Percentiles rank a stretch among this genome's conserved stretches.
Evolutionary conservation across 2,329 filamentous ascomycete genomes (phyloP).

Genomic region (Raffaelea deltoideospora): DNA sequence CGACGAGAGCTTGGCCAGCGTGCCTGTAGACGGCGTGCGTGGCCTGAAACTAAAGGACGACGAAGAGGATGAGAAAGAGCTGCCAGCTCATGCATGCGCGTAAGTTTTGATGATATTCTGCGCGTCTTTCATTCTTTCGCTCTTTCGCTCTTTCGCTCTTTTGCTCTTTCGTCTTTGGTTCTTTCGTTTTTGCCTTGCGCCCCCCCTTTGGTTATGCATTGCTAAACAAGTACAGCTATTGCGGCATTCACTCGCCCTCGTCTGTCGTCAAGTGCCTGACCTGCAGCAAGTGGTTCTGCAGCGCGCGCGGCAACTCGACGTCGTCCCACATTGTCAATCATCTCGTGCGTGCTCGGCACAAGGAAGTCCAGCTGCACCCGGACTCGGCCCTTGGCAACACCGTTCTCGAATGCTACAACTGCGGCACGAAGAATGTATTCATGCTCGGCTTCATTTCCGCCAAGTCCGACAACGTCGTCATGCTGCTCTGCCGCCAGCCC

Average conservation of each 20-base stretch:
- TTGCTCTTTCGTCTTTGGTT: too few species aligned
- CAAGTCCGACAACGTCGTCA: constrained; percentile 96
- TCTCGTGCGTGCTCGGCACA: constrained; percentile 89
- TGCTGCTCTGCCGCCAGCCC: constrained; percentile 88
- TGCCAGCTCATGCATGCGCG: constrained; percentile 91
- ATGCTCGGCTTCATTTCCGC: constrained; percentile 94
- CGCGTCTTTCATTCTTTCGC: neutral
- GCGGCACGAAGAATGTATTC: constrained; percentile 98
- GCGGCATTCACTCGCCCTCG: constrained; percentile 89
- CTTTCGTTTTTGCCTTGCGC: neutral
- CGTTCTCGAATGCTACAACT: constrained; percentile 96
- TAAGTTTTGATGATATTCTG: constrained; percentile 39
- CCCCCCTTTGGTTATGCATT: constrained; percentile 14
- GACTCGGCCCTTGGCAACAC: constrained; percentile 88
- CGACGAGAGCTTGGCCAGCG: constrained; percentile 59
- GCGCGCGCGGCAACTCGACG: constrained; percentile 86
- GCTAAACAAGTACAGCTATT: constrained; percentile 71
- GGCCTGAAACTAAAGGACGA: constrained; percentile 40
- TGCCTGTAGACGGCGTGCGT: constrained; percentile 61
- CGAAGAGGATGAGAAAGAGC: constrained; percentile 71
- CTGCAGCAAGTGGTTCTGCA: constrained; percentile 99
- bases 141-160: too few species aligned
- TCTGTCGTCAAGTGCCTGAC: constrained; percentile 92
- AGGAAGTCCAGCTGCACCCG: constrained; percentile 95
- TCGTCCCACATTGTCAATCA: constrained; percentile 98